Percentiles rank a stretch among this genome's conserved stretches.
phyloP scores from a whole-genome alignment of 1,284 basidiomycete species.

The Ustilago curta region DNA sequence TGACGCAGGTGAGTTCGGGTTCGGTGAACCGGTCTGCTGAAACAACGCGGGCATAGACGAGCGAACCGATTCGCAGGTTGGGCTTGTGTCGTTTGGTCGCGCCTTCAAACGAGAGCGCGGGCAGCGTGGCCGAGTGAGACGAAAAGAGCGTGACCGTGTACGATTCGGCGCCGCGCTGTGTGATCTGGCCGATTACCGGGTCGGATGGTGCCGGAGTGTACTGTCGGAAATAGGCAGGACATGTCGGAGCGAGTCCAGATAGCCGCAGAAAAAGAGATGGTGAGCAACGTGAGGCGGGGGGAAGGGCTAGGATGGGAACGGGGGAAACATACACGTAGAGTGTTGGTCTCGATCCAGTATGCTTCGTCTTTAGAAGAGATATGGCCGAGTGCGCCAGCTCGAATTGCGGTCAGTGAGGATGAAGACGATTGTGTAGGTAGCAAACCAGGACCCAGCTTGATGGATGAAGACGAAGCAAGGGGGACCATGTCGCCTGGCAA shows the following conservation, averaged over 20 bases:
- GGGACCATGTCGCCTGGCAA: slow-evolving; percentile 59
- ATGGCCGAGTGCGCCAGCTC: slow-evolving; percentile 47
- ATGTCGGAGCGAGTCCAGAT: neutral
- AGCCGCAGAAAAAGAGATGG: neutral
- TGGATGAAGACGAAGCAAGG: slow-evolving; percentile 16
- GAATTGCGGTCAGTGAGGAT: slow-evolving; percentile 44
- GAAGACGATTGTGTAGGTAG: slow-evolving; percentile 36
- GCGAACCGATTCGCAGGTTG: slow-evolving; percentile 61
- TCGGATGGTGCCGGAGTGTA: slow-evolving; percentile 61
- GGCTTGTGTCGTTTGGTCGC: slow-evolving; percentile 67
- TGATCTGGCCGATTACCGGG: slow-evolving; percentile 63
- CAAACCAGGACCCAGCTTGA: slow-evolving; percentile 60
- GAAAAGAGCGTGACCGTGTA: slow-evolving; percentile 63
- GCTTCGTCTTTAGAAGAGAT: slow-evolving; percentile 18
- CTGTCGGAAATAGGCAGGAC: neutral
- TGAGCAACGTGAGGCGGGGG: neutral
- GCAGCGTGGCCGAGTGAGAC: slow-evolving; percentile 56
- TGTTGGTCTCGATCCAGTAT: slow-evolving; percentile 59
- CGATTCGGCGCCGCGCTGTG: slow-evolving; percentile 57
- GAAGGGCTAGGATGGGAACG: neutral
- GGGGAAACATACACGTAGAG: slow-evolving; percentile 8
- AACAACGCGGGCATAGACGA: slow-evolving; percentile 63
- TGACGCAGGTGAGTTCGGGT: slow-evolving; percentile 66
- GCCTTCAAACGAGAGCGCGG: slow-evolving; percentile 66
- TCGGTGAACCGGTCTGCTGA: slow-evolving; percentile 59